These are phyloP conservation scores for Graphium sp. DNA, from an alignment of 2,329 filamentous ascomycete species.

Conservation along the genomic window DNA sequence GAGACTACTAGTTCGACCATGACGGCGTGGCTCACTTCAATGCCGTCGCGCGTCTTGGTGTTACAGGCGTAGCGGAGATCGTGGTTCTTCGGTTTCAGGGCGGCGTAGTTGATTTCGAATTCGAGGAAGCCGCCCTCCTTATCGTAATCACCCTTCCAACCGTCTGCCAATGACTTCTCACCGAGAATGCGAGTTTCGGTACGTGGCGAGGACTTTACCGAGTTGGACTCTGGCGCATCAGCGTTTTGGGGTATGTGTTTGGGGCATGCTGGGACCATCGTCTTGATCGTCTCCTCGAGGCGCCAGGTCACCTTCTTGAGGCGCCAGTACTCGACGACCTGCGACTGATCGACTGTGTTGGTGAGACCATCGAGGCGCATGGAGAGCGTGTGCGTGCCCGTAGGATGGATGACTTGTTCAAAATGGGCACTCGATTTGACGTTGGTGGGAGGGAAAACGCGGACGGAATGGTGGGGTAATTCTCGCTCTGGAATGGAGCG, in stretches of 20 bases:
- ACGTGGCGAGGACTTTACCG: constrained; percentile 46
- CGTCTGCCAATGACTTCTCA: constrained; percentile 63
- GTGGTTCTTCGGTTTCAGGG: constrained; percentile 20
- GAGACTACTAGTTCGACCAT: constrained; percentile 88
- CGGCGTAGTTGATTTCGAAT: constrained; percentile 41
- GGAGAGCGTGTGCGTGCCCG: constrained; percentile 62
- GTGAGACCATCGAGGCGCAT: constrained; percentile 80
- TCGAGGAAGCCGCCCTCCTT: constrained; percentile 44
- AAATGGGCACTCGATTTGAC: constrained; percentile 75
- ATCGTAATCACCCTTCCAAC: constrained; percentile 67
- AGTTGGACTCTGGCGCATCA: constrained; percentile 16
- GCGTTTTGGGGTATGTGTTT: constrained; percentile 45
- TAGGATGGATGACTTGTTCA: constrained; percentile 70
- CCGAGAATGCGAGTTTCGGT: constrained; percentile 64
- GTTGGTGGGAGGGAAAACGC: constrained; percentile 92
- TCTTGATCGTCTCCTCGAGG: constrained; percentile 74
- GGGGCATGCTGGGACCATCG: constrained; percentile 61
- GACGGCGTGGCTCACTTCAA: constrained; percentile 68
- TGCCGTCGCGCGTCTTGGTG: constrained; percentile 55
- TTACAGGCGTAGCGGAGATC: constrained; percentile 58
- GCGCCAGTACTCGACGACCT: constrained; percentile 67
- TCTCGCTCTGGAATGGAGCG: constrained; percentile 62
- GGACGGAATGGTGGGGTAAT: constrained; percentile 72
- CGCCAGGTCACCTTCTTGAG: constrained; percentile 86
- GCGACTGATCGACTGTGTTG: constrained; percentile 46